These are phyloP conservation scores for Melaleuca alternifolia DNA, from an alignment of 345 rosid species.

Conservation along the genomic window DNA sequence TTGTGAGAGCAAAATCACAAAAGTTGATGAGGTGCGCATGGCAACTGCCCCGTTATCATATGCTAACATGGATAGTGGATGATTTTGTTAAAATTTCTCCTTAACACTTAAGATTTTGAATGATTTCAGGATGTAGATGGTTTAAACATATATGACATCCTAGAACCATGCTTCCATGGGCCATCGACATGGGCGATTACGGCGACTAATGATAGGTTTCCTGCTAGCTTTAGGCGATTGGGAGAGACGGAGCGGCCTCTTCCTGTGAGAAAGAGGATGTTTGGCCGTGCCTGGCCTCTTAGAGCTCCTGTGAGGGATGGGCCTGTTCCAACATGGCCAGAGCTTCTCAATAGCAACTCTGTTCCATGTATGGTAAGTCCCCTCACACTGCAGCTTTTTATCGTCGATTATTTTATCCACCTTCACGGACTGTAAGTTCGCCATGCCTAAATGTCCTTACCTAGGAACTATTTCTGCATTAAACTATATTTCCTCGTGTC, in stretches of 20 bases:
- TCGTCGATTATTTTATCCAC: neutral
- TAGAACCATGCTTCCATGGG: conserved; percentile 77
- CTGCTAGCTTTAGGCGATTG: conserved; percentile 48
- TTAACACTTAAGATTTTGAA: neutral
- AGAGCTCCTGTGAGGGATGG: conserved; percentile 79
- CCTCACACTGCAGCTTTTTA: neutral
- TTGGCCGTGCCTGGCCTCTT: conserved; percentile 92
- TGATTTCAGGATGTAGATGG: conserved; percentile 32
- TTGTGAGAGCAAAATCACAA: conserved; percentile 21
- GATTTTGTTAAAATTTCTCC: neutral
- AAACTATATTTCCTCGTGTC: neutral
- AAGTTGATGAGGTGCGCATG: conserved; percentile 40
- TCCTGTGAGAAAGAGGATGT: conserved; percentile 71
- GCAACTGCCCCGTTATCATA: neutral
- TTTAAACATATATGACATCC: conserved; percentile 67
- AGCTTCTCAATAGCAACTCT: conserved; percentile 26
- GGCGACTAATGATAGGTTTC: conserved; percentile 27
- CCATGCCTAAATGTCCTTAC: neutral
- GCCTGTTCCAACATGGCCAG: conserved; percentile 78
- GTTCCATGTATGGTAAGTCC: conserved; percentile 68
- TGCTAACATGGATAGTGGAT: neutral
- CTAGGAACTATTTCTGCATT: neutral
- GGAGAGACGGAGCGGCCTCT: conserved; percentile 60
- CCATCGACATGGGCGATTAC: neutral
- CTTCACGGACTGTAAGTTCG: conserved; percentile 26